phyloP scores from a whole-genome alignment of 345 rosid genomes.

The Schrenkiella parvula region DNA sequence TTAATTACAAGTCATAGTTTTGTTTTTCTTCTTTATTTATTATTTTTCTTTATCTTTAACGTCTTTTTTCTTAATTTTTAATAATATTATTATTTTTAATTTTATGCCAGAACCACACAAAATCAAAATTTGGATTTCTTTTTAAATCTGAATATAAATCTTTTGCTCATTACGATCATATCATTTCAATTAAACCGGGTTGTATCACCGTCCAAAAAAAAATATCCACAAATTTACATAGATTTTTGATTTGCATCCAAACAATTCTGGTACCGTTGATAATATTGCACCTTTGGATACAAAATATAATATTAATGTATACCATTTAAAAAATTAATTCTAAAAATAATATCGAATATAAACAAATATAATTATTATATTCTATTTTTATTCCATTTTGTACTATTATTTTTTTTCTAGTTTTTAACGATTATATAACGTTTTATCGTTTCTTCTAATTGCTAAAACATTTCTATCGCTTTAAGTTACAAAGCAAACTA shows the following conservation, averaged over 20 bases:
- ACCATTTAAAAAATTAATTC: no score
- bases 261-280: neutral
- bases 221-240: neutral
- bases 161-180: neutral
- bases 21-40: neutral
- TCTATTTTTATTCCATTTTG: no score
- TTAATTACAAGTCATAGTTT: conserved; percentile 19
- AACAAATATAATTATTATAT: no score
- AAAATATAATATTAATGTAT: no score
- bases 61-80: neutral
- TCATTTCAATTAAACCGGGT: neutral
- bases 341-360: no score
- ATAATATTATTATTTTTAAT: neutral
- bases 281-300: no score
- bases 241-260: neutral
- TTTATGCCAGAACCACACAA: neutral
- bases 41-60: neutral
- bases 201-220: neutral
- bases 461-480: no score
- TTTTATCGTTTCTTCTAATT: no score
- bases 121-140: neutral
- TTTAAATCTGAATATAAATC: neutral
- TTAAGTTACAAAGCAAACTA: no score
- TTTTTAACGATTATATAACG: no score
- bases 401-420: no score